Evolutionary conservation across 108 stramenopile species (phyloP).

Genomic region (Pseudonitzschia multiseries): DNA sequence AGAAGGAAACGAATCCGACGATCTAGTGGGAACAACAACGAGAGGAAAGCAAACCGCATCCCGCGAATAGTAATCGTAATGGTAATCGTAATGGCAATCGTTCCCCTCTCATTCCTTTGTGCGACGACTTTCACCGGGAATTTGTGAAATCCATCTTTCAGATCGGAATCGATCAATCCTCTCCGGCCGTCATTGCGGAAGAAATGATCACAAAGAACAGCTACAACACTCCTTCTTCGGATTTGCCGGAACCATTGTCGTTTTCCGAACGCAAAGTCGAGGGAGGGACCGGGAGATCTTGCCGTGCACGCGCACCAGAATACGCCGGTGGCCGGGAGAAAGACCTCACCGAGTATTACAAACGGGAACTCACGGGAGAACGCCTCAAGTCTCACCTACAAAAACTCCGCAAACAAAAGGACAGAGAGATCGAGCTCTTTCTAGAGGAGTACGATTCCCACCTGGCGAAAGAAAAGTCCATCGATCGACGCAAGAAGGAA

Average conservation of each 20-base stretch:
- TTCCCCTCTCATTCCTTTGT: neutral
- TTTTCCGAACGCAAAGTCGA: neutral
- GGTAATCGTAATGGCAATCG: too few relatives aligned
- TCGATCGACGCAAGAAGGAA: neutral
- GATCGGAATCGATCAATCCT: constrained; percentile 11
- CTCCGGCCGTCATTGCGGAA: constrained; percentile 24
- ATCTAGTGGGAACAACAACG: too few relatives aligned
- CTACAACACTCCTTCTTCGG: neutral
- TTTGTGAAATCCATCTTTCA: constrained; percentile 12
- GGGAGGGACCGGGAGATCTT: neutral
- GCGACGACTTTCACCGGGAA: constrained; percentile 9
- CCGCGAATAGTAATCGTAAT: too few relatives aligned
- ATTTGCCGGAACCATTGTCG: neutral
- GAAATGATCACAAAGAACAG: constrained; percentile 18
- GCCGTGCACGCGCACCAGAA: neutral
- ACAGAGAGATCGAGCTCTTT: neutral
- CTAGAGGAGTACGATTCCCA: neutral
- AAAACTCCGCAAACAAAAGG: constrained; percentile 19
- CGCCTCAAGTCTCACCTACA: constrained; percentile 29
- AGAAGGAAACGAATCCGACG: too few relatives aligned
- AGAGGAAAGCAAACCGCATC: too few relatives aligned
- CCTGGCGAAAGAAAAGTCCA: neutral
- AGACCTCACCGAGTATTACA: neutral
- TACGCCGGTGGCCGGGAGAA: neutral
- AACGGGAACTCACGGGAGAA: constrained; percentile 21